phyloP scores from a whole-genome alignment of 2,329 filamentous ascomycete genomes.

The Diatrype stigma region DNA sequence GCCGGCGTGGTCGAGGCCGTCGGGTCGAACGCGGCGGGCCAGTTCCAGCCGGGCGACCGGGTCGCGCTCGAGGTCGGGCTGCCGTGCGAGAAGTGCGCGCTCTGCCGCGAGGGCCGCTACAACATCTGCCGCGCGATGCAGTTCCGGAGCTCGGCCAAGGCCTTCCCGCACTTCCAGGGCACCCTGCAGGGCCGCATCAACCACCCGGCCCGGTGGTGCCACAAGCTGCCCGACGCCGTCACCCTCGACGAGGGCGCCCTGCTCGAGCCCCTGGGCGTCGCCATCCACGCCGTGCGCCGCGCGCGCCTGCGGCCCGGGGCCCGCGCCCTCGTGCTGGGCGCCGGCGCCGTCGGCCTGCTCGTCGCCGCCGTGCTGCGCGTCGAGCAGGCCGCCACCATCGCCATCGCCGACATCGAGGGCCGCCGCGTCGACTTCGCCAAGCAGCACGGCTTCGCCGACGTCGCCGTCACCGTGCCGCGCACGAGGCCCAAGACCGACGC shows the following conservation, averaged over 20 bases:
- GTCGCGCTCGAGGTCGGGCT: constrained; percentile 62
- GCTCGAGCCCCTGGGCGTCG: constrained; percentile 58
- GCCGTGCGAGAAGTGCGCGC: constrained; percentile 53
- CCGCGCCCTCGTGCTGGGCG: constrained; percentile 52
- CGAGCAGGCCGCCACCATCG: constrained; percentile 56
- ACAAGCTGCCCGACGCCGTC: constrained; percentile 49
- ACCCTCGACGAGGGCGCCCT: constrained; percentile 54
- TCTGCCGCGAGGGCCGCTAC: constrained; percentile 53
- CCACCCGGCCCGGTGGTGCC: constrained; percentile 54
- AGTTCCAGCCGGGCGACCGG: constrained; percentile 42
- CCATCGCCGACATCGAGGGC: constrained; percentile 57
- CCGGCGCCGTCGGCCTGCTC: constrained; percentile 58
- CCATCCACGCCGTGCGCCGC: constrained; percentile 51
- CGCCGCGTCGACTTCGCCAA: constrained; percentile 51
- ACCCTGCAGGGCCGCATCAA: constrained; percentile 55
- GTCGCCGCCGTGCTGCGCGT: constrained; percentile 51
- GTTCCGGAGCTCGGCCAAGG: constrained; percentile 42
- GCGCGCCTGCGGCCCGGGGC: constrained; percentile 48
- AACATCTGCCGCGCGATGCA: constrained; percentile 57
- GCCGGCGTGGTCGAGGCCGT: constrained; percentile 49
- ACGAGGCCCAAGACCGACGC: neutral
- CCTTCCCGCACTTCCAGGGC: constrained; percentile 51
- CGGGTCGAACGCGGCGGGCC: too few relatives aligned
- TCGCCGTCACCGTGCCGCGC: too few relatives aligned
- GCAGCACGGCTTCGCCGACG: neutral